Percentiles rank a stretch among this genome's conserved stretches.
phyloP scores from a whole-genome alignment of 2,329 filamentous ascomycete species.

The Aspergillus vadensis region DNA sequence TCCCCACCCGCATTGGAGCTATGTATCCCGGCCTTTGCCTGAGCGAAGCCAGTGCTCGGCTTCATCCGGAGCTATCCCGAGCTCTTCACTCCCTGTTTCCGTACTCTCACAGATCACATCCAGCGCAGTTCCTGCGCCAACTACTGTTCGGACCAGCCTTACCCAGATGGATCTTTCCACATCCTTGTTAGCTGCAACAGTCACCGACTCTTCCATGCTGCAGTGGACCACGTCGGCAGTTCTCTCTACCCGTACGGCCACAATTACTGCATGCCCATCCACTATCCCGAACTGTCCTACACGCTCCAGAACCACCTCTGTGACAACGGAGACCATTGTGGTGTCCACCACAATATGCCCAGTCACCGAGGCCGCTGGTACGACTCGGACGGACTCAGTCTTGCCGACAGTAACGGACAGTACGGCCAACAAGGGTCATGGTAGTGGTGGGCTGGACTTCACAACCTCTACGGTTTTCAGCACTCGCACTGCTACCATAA shows the following conservation, averaged over 20 bases:
- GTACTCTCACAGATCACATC: neutral
- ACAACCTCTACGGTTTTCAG: constrained; percentile 27
- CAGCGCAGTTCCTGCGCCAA: neutral
- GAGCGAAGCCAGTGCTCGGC: neutral
- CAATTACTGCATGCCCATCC: constrained; percentile 3
- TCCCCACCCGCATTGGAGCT: neutral
- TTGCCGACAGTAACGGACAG: neutral
- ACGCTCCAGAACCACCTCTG: neutral
- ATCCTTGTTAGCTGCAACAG: neutral
- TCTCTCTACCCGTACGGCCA: neutral
- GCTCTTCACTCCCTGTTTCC: neutral
- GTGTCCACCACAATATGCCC: constrained; percentile 2
- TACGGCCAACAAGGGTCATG: neutral
- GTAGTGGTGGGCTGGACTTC: neutral
- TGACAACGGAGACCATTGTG: constrained; percentile 2
- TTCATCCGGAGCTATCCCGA: neutral
- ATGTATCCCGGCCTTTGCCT: neutral
- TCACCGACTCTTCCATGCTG: neutral
- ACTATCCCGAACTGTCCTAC: neutral
- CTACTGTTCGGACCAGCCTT: too few species aligned
- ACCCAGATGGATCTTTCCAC: neutral
- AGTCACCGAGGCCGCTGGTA: neutral
- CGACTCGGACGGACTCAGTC: neutral
- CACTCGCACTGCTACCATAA: constrained; percentile 29
- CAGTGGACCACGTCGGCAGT: neutral